These are phyloP conservation scores for Yamadazyma jaroonii DNA, from an alignment of 1,139 yeast species.

Conservation along the genomic window DNA sequence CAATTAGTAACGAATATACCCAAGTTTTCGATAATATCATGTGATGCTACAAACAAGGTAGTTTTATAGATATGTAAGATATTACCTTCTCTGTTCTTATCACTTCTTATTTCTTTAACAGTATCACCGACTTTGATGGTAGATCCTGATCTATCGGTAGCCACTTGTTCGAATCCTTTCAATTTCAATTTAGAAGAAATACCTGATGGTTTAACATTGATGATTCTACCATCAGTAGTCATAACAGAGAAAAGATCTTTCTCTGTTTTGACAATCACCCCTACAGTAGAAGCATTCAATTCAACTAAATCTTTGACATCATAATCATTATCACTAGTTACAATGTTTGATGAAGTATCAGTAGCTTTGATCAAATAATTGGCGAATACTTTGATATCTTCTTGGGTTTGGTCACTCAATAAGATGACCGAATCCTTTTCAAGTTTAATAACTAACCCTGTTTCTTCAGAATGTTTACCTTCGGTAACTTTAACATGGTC, in stretches of 20 bases:
- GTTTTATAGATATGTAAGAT: constrained; percentile 84
- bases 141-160: constrained; percentile 83
- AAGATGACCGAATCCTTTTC: constrained; percentile 84
- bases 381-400: constrained; percentile 89
- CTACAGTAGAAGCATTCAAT: constrained; percentile 81
- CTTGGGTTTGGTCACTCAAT: constrained; percentile 82
- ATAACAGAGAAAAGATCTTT: constrained; percentile 81
- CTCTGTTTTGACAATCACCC: constrained; percentile 87
- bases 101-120: constrained; percentile 70
- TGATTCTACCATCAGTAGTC: constrained; percentile 76
- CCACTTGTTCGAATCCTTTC: constrained; percentile 68
- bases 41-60: constrained; percentile 73
- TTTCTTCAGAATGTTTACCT: constrained; percentile 90
- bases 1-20: constrained; percentile 87
- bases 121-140: constrained; percentile 90
- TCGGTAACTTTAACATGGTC: constrained; percentile 92
- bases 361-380: constrained; percentile 80
- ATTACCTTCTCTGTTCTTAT: constrained; percentile 74
- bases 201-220: constrained; percentile 72
- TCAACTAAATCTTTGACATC: constrained; percentile 90
- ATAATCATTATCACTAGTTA: constrained; percentile 57
- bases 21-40: constrained; percentile 75
- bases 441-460: constrained; percentile 87
- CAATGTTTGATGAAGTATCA: constrained; percentile 53
- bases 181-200: constrained; percentile 71